These are phyloP conservation scores for Pythium angustatum DNA, from an alignment of 352 stramenopile species.

Conservation along the genomic window DNA sequence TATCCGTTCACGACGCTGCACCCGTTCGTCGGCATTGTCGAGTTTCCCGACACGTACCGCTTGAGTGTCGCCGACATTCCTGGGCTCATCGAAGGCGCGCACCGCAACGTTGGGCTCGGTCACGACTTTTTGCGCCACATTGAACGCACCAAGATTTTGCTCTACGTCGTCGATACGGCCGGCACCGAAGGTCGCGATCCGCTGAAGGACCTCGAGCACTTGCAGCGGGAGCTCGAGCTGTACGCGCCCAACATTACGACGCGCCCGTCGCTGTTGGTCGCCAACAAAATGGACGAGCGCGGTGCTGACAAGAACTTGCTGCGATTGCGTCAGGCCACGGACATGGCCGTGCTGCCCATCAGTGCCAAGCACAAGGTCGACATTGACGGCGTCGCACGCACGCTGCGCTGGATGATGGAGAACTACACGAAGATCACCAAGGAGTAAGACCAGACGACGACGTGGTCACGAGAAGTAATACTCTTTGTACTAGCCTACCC, in stretches of 20 bases:
- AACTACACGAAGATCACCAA: constrained; percentile 51
- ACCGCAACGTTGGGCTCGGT: constrained; percentile 97
- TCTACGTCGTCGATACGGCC: constrained; percentile 86
- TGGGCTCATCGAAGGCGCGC: constrained; percentile 89
- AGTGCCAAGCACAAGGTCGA: constrained; percentile 88
- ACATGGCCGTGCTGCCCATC: constrained; percentile 78
- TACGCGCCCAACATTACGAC: constrained; percentile 87
- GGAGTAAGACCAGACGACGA: no score
- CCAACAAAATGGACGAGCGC: constrained; percentile 90
- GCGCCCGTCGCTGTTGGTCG: constrained; percentile 80
- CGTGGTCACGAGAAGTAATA: no score
- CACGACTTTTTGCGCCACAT: constrained; percentile 99
- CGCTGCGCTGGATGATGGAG: constrained; percentile 58
- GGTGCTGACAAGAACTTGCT: constrained; percentile 81
- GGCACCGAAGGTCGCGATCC: constrained; percentile 80
- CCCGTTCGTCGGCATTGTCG: constrained; percentile 94
- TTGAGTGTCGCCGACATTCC: constrained; percentile 91
- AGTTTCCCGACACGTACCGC: constrained; percentile 94
- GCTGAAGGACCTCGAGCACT: constrained; percentile 68
- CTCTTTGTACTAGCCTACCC: no score
- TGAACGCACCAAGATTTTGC: constrained; percentile 94
- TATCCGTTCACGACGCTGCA: constrained; percentile 99
- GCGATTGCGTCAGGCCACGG: constrained; percentile 65
- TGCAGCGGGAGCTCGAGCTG: constrained; percentile 85
- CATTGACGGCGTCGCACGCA: constrained; percentile 77